Evolutionary conservation across 2,329 filamentous ascomycete genomes (phyloP).

Genomic region (Xylaria sp.): DNA sequence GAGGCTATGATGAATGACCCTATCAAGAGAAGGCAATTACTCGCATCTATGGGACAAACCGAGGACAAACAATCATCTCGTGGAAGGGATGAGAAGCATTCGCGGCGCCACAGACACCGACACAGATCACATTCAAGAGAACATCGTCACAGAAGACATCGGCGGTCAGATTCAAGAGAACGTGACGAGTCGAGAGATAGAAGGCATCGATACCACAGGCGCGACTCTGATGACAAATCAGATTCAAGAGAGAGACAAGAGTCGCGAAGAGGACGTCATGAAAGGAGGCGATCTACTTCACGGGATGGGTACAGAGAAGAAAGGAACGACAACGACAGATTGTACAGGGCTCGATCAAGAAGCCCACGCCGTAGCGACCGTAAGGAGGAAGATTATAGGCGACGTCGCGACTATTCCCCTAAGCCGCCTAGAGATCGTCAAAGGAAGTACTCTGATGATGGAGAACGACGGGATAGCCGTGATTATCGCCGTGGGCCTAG

Average conservation of each 20-base stretch:
- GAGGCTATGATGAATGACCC: constrained; percentile 84
- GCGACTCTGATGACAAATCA: constrained; percentile 57
- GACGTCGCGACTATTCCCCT: constrained; percentile 48
- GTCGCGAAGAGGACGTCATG: constrained; percentile 39
- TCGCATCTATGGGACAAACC: constrained; percentile 70
- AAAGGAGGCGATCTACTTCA: constrained; percentile 41
- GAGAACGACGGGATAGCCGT: constrained; percentile 41
- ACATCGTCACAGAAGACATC: constrained; percentile 56
- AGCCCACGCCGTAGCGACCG: constrained; percentile 49
- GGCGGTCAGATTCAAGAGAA: constrained; percentile 53
- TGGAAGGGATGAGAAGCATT: constrained; percentile 58
- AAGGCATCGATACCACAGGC: constrained; percentile 58
- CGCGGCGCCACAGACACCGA: constrained; percentile 54
- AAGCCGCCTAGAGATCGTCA: constrained; percentile 42
- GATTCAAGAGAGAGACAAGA: constrained; percentile 45
- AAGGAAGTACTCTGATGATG: constrained; percentile 42
- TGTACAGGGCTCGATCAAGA: constrained; percentile 48
- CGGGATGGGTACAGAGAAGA: constrained; percentile 38
- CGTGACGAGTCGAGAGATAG: constrained; percentile 55
- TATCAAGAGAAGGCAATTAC: constrained; percentile 72
- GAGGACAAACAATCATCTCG: constrained; percentile 57
- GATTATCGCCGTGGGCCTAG: constrained; percentile 43
- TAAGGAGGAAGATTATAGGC: constrained; percentile 49
- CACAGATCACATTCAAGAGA: constrained; percentile 51
- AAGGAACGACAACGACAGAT: constrained; percentile 33